These are phyloP conservation scores for Trichomonas vaginalis DNA, from an alignment of 208 protist species.

Conservation along the genomic window DNA sequence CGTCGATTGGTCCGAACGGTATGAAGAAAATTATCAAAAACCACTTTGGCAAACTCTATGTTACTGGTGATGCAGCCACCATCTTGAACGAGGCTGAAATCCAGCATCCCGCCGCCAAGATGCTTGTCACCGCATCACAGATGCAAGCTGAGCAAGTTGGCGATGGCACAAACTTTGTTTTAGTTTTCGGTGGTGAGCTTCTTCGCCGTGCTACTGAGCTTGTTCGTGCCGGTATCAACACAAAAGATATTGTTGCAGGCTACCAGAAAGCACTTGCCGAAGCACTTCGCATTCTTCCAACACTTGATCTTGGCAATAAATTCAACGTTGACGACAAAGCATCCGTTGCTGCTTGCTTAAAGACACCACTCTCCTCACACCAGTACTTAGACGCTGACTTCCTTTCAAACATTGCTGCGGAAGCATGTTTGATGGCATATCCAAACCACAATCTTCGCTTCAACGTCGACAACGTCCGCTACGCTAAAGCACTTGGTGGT, in stretches of 20 bases:
- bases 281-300: constrained; percentile 63
- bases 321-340: constrained; percentile 46
- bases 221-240: constrained; percentile 83
- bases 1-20: constrained; percentile 92
- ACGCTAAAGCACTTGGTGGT: constrained; percentile 88
- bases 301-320: constrained; percentile 43
- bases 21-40: constrained; percentile 99
- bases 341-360: constrained; percentile 26
- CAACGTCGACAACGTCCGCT: constrained; percentile 86
- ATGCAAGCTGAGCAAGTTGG: constrained; percentile 87
- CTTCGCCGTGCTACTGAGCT: constrained; percentile 82
- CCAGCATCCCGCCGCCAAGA: constrained; percentile 78
- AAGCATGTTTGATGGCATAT: not conserved
- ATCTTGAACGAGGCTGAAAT: constrained; percentile 97
- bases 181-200: constrained; percentile 90
- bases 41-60: constrained; percentile 95
- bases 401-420: not conserved
- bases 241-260: constrained; percentile 87
- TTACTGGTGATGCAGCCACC: constrained; percentile 97
- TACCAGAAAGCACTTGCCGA: constrained; percentile 78
- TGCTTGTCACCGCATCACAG: constrained; percentile 91
- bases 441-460: constrained; percentile 22
- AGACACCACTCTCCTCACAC: not conserved
- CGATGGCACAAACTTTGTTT: constrained; percentile 95
- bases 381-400: not conserved